Conservation (phyloP, 1,284 basidiomycete species). For the Earliella scabrosa region DNA sequence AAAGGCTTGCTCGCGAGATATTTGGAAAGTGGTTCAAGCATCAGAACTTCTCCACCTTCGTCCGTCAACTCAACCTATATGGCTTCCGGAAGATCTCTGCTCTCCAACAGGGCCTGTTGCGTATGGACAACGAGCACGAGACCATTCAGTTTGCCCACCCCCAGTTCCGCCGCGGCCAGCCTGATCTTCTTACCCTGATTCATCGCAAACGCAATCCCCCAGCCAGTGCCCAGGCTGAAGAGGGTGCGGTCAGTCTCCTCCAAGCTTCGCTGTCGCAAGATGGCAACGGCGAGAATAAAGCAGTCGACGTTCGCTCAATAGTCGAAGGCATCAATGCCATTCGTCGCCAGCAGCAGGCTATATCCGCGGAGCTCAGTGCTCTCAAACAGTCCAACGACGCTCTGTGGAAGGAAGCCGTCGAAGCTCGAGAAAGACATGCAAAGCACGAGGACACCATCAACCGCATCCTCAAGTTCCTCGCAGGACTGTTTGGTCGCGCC, state of each 20-base stretch:
- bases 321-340: slow-evolving; percentile 87
- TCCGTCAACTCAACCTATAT: slow-evolving; percentile 97
- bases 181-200: slow-evolving; percentile 87
- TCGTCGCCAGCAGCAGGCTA: slow-evolving; percentile 88
- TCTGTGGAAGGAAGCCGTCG: slow-evolving; percentile 91
- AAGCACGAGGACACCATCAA: slow-evolving; percentile 97
- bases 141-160: slow-evolving; percentile 94
- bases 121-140: slow-evolving; percentile 81
- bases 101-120: slow-evolving; percentile 92
- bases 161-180: slow-evolving; percentile 90
- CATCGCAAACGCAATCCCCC: slow-evolving; percentile 71
- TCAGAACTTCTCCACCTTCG: slow-evolving; percentile 92
- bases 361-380: slow-evolving; percentile 87
- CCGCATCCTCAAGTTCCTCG: slow-evolving; percentile 92
- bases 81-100: slow-evolving; percentile 96
- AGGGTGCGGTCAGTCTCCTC: slow-evolving; percentile 32
- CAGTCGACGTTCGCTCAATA: slow-evolving; percentile 77
- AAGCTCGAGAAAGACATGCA: slow-evolving; percentile 78
- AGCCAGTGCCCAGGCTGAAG: slow-evolving; percentile 25
- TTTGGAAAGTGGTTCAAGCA: slow-evolving; percentile 97
- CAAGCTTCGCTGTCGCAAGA: slow-evolving; percentile 26
- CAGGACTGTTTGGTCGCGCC: slow-evolving; percentile 86
- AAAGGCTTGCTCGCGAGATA: slow-evolving; percentile 91
- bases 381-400: slow-evolving; percentile 89
- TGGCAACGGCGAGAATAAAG: slow-evolving; percentile 46